Base-by-base conservation (phyloP, 2,329 filamentous ascomycete species). In the Mycosphaerella sp. region DNA sequence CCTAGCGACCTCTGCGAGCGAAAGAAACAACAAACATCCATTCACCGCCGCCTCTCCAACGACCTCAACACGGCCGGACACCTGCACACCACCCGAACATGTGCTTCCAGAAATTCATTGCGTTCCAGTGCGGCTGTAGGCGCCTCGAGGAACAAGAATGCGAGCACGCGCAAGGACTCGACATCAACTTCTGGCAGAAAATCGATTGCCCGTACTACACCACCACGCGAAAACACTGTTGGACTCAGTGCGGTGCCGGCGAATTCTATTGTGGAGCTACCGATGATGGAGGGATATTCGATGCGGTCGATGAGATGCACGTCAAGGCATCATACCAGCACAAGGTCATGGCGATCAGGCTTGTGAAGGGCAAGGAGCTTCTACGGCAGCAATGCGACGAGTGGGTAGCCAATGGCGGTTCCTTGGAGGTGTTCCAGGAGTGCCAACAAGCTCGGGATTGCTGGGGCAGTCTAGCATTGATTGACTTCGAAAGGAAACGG, bases 41-140 rank as follows among this genome's bases (percentile, higher is more conserved):
- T 29, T 29, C 26, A 4, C 26, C 26, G 26, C 26, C 3, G 26
- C 26, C 26, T 29, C 26, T 29, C 26, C 1, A 8, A 2, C 5
- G 12, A 38, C 2, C 34, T 12, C 34, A 38, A 38, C 34, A 38
- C 12, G 5, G 26, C 3, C 26, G 3, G 36, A 32, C 11, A n/a
- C 46, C 32, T 23, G 32, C 46, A 12, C 14, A 48, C 14, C 36
- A 48, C 46, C 39, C 14, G 14, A 57, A 31, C 40, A 68, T 68
- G 66, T 68, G 66, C 53, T 64, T 57, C 40, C 60, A 62, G 26
- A 57, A 54, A 12, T 62, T 56, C 51, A 53, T 46, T 29, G 39
- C 59, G 23, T 63, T 57, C 52, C 41, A 32, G n/a, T 68, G 66
- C 53, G 59, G 62, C 26, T 64, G 66, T 53, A 52, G n/a, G 12